phyloP scores from a whole-genome alignment of 208 protist genomes.

The Lotmaria passim region DNA sequence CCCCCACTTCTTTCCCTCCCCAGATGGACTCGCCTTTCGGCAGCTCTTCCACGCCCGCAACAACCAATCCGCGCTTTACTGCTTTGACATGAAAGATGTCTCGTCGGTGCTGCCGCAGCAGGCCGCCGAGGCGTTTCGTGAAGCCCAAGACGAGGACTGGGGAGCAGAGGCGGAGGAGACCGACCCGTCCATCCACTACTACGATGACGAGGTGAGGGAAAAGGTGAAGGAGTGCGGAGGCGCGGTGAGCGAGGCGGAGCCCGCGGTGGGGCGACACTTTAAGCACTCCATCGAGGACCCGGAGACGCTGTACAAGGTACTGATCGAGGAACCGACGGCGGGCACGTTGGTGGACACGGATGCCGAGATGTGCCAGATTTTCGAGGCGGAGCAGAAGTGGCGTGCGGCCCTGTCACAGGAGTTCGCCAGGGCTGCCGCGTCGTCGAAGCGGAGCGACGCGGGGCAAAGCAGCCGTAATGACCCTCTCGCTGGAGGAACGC shows the following conservation, averaged over 20 bases:
- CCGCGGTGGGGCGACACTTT: constrained; percentile 17
- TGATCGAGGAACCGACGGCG: constrained; percentile 26
- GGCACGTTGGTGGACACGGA: constrained; percentile 51
- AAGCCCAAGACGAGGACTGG: constrained; percentile 39
- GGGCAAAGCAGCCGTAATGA: background rate
- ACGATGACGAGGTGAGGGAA: constrained; percentile 36
- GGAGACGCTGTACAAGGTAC: constrained; percentile 27
- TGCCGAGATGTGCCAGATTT: constrained; percentile 36
- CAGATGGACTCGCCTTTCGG: constrained; percentile 48
- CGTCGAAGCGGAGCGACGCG: background rate
- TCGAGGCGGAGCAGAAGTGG: constrained; percentile 43
- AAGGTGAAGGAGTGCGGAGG: constrained; percentile 16
- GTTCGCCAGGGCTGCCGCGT: background rate
- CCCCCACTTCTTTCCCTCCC: constrained; percentile 55
- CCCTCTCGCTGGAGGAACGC: too few relatives aligned
- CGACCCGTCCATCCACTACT: constrained; percentile 50
- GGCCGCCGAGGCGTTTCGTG: constrained; percentile 31
- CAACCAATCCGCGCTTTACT: constrained; percentile 60
- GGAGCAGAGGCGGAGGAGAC: constrained; percentile 39
- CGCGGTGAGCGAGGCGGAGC: background rate
- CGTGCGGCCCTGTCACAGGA: constrained; percentile 20
- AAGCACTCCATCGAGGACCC: constrained; percentile 35
- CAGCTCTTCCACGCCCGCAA: constrained; percentile 56
- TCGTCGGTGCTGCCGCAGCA: constrained; percentile 23
- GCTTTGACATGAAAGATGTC: constrained; percentile 45